Evolutionary conservation across 306 rosid species (phyloP), one percentile per base, ranked within the genome.

Genomic region (Mucuna pruriens): DNA sequence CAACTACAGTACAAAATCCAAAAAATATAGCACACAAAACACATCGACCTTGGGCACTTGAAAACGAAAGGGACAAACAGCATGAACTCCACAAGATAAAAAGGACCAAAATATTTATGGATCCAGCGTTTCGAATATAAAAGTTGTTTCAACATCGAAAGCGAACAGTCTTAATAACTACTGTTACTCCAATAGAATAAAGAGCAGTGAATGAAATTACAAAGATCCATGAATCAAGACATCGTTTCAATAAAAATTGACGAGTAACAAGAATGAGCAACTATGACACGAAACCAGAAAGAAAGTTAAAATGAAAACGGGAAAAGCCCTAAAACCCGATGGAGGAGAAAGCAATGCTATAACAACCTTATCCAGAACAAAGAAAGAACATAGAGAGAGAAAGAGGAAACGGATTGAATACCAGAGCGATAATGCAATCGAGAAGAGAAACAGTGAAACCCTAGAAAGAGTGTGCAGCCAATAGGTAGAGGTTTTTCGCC

Each of bases 391-490:
- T 22, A 62, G 46, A 83, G 71, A 26, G n/a, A n/a, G n/a, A 54
- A 71, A 0, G 36, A 23, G 3, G 52, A 12, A 31, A 71, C 0
- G 26, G 44, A 64, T 52, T 26, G 8, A 23, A 72, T 67, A 84
- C 87, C 87, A 57, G 68, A 26, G 72, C 13, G 81, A 79, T 31
- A 65, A 54, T 23, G 80, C 46, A 23, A 48, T 4, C 7, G 13
- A 13, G 46, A 54, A 15, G 12, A 23, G 20, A 65, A 15, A 70
- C 64, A 70, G 74, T 58, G 71, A 83, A 79, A 84, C 84, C 84
- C 84, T 84, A 84, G 81, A 66, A 2, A 36, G 54, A 65, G 48
- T 49, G 11, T 20, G 51, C 51, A 39, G 42, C 33, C 46, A 31
- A 44, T 62, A 42, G 8, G 3, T 3, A 34, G n/a, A 29, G 80